phyloP scores from a whole-genome alignment of 2,329 filamentous ascomycete species.

The Fusarium vanettenii region DNA sequence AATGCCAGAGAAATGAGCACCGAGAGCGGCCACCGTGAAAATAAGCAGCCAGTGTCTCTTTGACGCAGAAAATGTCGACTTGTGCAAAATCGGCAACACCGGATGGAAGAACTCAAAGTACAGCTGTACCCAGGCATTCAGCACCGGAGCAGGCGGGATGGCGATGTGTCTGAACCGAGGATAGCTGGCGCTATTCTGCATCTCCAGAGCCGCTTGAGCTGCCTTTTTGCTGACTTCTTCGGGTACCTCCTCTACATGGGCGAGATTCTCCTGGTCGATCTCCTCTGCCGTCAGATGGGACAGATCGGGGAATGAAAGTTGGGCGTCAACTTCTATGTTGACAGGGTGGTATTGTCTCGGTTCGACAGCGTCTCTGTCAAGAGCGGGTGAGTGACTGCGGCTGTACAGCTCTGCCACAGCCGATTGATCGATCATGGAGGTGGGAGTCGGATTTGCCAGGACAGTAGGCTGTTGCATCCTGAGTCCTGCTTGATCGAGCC shows the following conservation, averaged over 20 bases:
- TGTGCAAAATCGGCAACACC: conserved; percentile 2
- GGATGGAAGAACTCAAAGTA: conserved; percentile 15
- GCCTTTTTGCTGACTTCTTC: not conserved
- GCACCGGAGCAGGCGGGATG: not conserved
- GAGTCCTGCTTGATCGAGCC: not conserved
- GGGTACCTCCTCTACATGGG: not conserved
- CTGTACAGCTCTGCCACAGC: conserved; percentile 2
- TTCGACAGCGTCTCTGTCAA: conserved; percentile 5
- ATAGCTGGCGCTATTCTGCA: not conserved
- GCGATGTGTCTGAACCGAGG: conserved; percentile 7
- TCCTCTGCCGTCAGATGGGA: not conserved
- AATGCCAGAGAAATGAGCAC: conserved; percentile 2
- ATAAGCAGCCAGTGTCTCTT: conserved; percentile 10
- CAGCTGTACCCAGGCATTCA: conserved; percentile 1
- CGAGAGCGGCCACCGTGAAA: not conserved
- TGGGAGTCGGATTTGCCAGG: not conserved
- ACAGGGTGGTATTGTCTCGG: conserved; percentile 1
- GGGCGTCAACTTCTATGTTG: conserved; percentile 3
- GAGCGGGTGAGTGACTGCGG: not conserved
- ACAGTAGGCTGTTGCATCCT: not conserved
- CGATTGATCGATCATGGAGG: not conserved
- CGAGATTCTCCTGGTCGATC: conserved; percentile 6
- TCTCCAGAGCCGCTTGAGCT: not conserved
- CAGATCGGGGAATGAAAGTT: not conserved
- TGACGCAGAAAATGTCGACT: not conserved